These are phyloP conservation scores for Aquilaria malaccensis DNA, from an alignment of 345 rosid species.

Conservation along the genomic window DNA sequence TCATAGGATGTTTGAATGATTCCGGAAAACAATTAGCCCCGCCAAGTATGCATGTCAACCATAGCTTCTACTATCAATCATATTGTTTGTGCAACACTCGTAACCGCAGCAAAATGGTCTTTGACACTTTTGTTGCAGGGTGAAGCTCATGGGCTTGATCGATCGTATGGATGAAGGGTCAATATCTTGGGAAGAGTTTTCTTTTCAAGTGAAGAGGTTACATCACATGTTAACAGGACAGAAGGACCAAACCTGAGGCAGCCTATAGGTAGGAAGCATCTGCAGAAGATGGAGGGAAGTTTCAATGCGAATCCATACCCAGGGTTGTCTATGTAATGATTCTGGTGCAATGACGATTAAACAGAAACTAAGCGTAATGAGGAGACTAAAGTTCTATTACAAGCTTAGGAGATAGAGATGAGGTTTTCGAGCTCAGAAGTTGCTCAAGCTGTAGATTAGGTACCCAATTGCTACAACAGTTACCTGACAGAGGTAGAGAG, in stretches of 20 bases:
- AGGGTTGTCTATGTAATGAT: slow-evolving; percentile 53
- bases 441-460: background rate
- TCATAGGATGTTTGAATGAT: slow-evolving; percentile 61
- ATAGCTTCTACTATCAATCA: background rate
- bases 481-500: too few relatives aligned
- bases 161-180: slow-evolving; percentile 42
- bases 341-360: background rate
- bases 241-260: slow-evolving; percentile 46
- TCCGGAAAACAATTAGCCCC: slow-evolving; percentile 62
- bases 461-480: background rate
- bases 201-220: slow-evolving; percentile 29
- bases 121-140: slow-evolving; percentile 23
- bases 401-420: background rate
- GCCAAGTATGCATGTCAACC: slow-evolving; percentile 31
- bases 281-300: slow-evolving; percentile 37
- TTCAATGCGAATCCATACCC: slow-evolving; percentile 76
- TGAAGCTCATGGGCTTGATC: slow-evolving; percentile 42
- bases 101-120: background rate
- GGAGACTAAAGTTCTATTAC: background rate
- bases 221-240: slow-evolving; percentile 31
- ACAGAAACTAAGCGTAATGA: background rate
- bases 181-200: slow-evolving; percentile 45
- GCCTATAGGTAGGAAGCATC: slow-evolving; percentile 20
- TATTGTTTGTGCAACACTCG: background rate
- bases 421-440: background rate